Evolutionary conservation across 2,329 filamentous ascomycete genomes (phyloP).

Genomic region (Lojkania enalia): DNA sequence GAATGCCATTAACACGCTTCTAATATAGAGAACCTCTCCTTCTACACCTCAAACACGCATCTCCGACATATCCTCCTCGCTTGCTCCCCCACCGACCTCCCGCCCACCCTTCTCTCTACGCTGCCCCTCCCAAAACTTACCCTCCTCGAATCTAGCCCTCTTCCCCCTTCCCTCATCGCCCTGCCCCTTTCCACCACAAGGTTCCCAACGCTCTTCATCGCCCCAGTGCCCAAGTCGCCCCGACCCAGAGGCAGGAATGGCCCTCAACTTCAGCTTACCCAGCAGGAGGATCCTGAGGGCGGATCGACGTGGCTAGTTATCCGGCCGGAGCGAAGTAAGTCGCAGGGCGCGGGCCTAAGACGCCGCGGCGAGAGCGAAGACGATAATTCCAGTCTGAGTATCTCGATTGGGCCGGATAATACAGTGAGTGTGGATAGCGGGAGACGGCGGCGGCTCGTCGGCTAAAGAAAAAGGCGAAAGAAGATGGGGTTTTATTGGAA

Average conservation of each 20-base stretch:
- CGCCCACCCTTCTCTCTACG: constrained; percentile 34
- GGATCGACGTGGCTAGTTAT: constrained; percentile 45
- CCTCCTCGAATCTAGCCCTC: constrained; percentile 36
- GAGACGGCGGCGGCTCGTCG: constrained; percentile 35
- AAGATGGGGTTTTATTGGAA: no score
- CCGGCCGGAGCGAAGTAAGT: constrained; percentile 40
- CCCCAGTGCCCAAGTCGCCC: constrained; percentile 31
- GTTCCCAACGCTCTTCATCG: constrained; percentile 33
- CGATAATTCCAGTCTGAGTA: constrained; percentile 39
- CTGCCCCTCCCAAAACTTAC: constrained; percentile 40
- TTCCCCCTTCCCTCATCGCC: constrained; percentile 31
- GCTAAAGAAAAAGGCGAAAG: no score
- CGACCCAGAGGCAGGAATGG: constrained; percentile 29
- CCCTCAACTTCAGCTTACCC: constrained; percentile 39
- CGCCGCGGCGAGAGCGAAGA: constrained; percentile 29
- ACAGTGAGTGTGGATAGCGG: constrained; percentile 45
- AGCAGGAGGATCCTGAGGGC: constrained; percentile 39
- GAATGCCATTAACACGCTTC: background rate
- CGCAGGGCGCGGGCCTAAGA: constrained; percentile 27
- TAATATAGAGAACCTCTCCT: constrained; percentile 38
- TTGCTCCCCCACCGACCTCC: constrained; percentile 36
- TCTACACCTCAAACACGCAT: constrained; percentile 40
- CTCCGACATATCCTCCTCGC: constrained; percentile 42
- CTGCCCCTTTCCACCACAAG: constrained; percentile 34
- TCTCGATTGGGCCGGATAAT: constrained; percentile 43